A percentile compares a stretch with the other conserved stretches of the same genome.
Evolutionary conservation across 257 asterid genomes (phyloP).

Genomic region (Mitragyna speciosa): DNA sequence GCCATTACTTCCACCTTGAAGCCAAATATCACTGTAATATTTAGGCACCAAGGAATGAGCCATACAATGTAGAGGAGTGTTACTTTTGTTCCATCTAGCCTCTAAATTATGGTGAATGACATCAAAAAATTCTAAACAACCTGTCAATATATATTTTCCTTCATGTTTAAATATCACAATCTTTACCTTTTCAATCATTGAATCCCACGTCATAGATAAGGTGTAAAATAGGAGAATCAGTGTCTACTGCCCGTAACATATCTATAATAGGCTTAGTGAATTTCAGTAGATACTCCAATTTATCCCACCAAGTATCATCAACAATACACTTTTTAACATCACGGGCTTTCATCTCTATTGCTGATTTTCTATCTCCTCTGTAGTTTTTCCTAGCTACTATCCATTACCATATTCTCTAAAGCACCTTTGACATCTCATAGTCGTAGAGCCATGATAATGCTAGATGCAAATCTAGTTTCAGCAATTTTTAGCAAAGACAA

Average conservation of each 20-base stretch:
- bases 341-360: background rate
- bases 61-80: conserved; percentile 14
- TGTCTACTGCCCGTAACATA: too few species aligned
- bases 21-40: conserved; percentile 1
- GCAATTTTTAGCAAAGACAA: background rate
- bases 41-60: conserved; percentile 6
- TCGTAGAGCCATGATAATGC: background rate
- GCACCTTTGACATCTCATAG: background rate
- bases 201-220: background rate
- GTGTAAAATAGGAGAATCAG: too few species aligned
- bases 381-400: background rate
- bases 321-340: background rate
- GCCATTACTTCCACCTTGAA: conserved; percentile 1
- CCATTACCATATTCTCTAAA: background rate
- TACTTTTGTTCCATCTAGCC: conserved; percentile 6
- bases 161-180: background rate
- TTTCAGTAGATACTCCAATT: background rate
- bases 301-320: background rate
- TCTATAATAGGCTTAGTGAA: background rate
- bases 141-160: background rate
- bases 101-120: background rate
- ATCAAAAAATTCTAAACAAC: background rate
- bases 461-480: conserved; percentile 2
- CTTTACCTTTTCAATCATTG: background rate
- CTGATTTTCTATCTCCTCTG: background rate